These are phyloP conservation scores for Xylaria grammica DNA, from an alignment of 495 filamentous ascomycete genomes.

Conservation along the genomic window DNA sequence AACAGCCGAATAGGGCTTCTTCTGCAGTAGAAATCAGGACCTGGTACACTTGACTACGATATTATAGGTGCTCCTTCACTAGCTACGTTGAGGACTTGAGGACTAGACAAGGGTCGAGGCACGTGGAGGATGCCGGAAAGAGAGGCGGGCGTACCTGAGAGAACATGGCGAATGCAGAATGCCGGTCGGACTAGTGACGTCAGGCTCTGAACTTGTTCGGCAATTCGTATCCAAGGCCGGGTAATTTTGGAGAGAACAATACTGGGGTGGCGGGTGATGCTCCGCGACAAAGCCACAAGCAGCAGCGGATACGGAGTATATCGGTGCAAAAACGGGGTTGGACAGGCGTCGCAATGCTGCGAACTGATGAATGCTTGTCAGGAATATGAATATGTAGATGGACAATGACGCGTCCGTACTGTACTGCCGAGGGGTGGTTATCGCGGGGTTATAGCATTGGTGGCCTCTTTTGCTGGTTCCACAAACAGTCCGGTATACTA, in stretches of 20 bases:
- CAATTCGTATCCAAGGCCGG: neutral
- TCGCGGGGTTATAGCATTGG: constrained; percentile 16
- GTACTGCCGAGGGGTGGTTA: neutral
- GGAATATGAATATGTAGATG: neutral
- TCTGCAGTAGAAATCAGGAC: constrained; percentile 52
- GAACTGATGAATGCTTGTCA: neutral
- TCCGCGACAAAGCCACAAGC: neutral
- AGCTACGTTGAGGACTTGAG: neutral
- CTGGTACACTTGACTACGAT: neutral
- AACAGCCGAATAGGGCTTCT: constrained; percentile 93
- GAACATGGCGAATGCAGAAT: constrained; percentile 40
- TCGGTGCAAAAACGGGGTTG: neutral
- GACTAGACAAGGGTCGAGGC: neutral
- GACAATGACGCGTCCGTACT: constrained; percentile 17
- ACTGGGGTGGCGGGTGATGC: neutral
- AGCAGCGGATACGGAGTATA: too few relatives aligned
- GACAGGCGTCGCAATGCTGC: constrained; percentile 1
- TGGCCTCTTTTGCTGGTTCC: constrained; percentile 7
- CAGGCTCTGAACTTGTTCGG: constrained; percentile 10
- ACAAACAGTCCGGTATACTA: neutral
- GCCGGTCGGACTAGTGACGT: constrained; percentile 22
- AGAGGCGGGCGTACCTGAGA: constrained; percentile 40
- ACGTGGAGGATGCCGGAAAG: neutral
- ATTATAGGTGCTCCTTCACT: neutral
- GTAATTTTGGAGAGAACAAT: neutral